Evolutionary conservation across 805 yeast species (phyloP).

Genomic region (Metschnikowia picachoensis): DNA sequence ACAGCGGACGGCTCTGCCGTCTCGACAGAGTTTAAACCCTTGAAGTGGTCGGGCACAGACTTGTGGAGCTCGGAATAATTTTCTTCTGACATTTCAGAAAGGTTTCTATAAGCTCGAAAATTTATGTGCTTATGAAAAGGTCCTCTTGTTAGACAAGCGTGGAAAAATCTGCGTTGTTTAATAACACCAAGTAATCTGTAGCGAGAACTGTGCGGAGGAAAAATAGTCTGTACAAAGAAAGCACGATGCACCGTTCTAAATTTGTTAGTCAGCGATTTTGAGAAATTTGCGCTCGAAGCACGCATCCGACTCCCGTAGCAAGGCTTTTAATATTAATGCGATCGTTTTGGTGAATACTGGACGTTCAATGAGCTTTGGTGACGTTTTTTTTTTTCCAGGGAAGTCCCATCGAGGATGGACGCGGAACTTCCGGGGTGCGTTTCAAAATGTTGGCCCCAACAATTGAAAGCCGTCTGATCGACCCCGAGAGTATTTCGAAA

Average conservation of each 20-base stretch:
- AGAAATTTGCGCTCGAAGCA: slow-evolving; percentile 5
- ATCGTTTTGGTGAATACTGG: background rate
- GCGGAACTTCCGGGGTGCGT: slow-evolving; percentile 10
- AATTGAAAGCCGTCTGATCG: background rate
- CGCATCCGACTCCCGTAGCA: slow-evolving; percentile 7
- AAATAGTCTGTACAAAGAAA: slow-evolving; percentile 5
- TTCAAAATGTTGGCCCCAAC: slow-evolving; percentile 5
- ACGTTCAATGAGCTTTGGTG: background rate
- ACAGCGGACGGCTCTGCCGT: slow-evolving; percentile 74
- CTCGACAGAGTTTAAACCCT: slow-evolving; percentile 76
- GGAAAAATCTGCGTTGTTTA: background rate
- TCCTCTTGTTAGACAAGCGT: too few species aligned
- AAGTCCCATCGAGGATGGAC: slow-evolving; percentile 6
- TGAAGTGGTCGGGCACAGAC: slow-evolving; percentile 65
- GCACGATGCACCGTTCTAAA: slow-evolving; percentile 10
- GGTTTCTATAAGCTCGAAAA: background rate
- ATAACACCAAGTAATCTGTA: slow-evolving; percentile 3
- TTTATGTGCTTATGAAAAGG: too few species aligned
- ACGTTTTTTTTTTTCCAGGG: background rate
- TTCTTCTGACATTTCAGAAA: slow-evolving; percentile 16
- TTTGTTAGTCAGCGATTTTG: slow-evolving; percentile 4
- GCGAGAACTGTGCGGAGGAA: slow-evolving; percentile 6
- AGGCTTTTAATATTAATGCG: background rate
- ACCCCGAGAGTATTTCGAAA: too few species aligned
- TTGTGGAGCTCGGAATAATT: slow-evolving; percentile 18